Conservation (phyloP, 169 alveolate genomes). For the Hepatocystis sp. region DNA sequence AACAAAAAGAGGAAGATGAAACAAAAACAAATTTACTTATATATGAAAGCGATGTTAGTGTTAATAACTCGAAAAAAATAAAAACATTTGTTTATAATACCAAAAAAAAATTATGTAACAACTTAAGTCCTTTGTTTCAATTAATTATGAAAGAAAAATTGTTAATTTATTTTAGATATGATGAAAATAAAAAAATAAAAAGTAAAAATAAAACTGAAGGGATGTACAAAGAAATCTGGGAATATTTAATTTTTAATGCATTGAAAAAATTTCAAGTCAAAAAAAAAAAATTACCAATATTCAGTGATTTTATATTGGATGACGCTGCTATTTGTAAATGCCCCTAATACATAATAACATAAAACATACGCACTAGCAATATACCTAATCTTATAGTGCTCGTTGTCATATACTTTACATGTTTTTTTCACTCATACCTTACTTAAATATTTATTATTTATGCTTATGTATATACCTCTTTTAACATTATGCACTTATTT, state of each 20-base stretch:
- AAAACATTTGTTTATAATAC: conserved; percentile 41
- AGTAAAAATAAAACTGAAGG: conserved; percentile 54
- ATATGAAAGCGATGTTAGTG: conserved; percentile 66
- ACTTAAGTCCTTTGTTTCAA: conserved; percentile 34
- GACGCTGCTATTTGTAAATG: no score
- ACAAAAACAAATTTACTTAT: conserved; percentile 5
- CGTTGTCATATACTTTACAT: no score
- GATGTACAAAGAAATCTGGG: conserved; percentile 44
- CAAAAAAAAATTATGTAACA: conserved; percentile 11
- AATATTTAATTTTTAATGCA: conserved; percentile 26
- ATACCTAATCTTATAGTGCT: no score
- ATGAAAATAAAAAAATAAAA: conserved; percentile 50
- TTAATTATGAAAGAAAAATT: conserved; percentile 33
- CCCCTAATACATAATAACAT: no score
- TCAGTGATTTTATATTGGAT: no score
- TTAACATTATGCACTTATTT: no score
- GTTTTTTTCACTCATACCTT: no score
- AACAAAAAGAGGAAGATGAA: background rate
- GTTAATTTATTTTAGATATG: conserved; percentile 57
- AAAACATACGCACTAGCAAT: no score
- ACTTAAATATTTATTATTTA: no score
- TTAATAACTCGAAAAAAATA: conserved; percentile 26
- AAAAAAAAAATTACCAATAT: background rate
- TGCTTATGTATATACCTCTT: no score
- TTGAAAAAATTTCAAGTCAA: background rate